Evolutionary conservation across 208 protist species (phyloP).

Genomic region (Crithidia brevicula): DNA sequence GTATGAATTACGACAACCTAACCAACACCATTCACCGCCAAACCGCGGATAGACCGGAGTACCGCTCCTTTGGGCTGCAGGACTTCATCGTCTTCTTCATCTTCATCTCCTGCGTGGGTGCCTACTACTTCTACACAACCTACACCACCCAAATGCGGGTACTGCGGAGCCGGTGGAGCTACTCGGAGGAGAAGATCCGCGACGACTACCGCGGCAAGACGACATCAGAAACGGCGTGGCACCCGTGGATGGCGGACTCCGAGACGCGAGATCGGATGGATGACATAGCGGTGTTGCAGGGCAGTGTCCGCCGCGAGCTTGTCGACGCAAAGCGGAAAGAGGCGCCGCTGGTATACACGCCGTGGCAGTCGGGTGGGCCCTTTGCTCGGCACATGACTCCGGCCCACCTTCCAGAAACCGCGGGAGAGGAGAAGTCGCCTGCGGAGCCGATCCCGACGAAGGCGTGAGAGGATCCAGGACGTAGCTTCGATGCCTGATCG

Average conservation of each 20-base stretch:
- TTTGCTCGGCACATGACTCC: constrained; percentile 53
- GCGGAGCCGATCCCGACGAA: neutral
- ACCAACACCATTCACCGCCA: constrained; percentile 85
- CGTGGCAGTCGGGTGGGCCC: constrained; percentile 81
- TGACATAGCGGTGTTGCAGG: constrained; percentile 77
- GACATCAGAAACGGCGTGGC: constrained; percentile 51
- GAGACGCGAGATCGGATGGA: constrained; percentile 78
- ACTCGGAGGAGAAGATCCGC: constrained; percentile 66
- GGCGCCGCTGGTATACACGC: constrained; percentile 69
- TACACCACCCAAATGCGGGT: constrained; percentile 70
- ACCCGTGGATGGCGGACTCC: constrained; percentile 77
- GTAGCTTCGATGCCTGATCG: neutral
- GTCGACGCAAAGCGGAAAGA: constrained; percentile 66
- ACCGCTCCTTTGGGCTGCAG: constrained; percentile 67
- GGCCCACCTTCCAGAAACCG: constrained; percentile 8
- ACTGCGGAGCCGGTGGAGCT: constrained; percentile 74
- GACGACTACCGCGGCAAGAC: constrained; percentile 37
- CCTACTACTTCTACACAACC: constrained; percentile 74
- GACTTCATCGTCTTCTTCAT: constrained; percentile 77
- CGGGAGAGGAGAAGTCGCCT: neutral
- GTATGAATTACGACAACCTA: constrained; percentile 82
- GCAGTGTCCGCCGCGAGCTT: constrained; percentile 64
- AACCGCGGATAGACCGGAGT: constrained; percentile 67
- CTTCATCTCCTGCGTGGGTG: constrained; percentile 40
- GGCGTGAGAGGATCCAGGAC: neutral